Conservation (phyloP, 495 filamentous ascomycete genomes). For the Collariella sp. region DNA sequence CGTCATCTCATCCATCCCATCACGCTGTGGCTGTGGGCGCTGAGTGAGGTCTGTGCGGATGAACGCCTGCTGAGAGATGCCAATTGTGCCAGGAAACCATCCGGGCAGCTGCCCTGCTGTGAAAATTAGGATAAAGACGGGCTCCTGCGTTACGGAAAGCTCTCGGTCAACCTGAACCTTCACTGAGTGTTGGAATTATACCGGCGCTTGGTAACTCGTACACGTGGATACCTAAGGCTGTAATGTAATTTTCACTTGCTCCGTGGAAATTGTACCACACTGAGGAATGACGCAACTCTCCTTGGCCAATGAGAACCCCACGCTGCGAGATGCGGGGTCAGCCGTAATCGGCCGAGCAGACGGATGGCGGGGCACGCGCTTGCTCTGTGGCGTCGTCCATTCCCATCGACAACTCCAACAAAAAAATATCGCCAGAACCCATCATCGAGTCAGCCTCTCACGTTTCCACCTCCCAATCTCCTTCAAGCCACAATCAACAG, state of each 20-base stretch:
- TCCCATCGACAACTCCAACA: not conserved
- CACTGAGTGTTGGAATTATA: too few species aligned
- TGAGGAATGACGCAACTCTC: slow-evolving; percentile 1
- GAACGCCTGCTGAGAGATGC: too few species aligned
- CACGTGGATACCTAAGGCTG: not conserved
- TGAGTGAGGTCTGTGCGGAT: too few species aligned
- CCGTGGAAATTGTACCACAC: not conserved
- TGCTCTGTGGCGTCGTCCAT: not conserved
- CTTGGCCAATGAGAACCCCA: not conserved
- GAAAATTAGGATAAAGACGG: too few species aligned
- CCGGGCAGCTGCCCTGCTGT: too few species aligned
- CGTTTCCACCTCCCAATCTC: not conserved
- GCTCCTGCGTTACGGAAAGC: too few species aligned
- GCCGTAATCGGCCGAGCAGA: slow-evolving; percentile 9
- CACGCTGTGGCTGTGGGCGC: too few species aligned
- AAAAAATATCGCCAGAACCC: not conserved
- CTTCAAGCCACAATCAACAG: not conserved
- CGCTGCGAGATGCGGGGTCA: slow-evolving; percentile 4
- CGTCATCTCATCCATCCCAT: too few species aligned
- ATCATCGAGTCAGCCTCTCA: too few species aligned
- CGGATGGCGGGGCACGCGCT: slow-evolving; percentile 6
- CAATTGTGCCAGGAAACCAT: too few species aligned
- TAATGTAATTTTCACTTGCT: not conserved
- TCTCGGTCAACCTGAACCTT: too few species aligned
- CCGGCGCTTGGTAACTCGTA: too few species aligned